A percentile compares a stretch with the other conserved stretches of the same genome.
phyloP scores from a whole-genome alignment of 495 filamentous ascomycete species.

The Tricharina praecox region DNA sequence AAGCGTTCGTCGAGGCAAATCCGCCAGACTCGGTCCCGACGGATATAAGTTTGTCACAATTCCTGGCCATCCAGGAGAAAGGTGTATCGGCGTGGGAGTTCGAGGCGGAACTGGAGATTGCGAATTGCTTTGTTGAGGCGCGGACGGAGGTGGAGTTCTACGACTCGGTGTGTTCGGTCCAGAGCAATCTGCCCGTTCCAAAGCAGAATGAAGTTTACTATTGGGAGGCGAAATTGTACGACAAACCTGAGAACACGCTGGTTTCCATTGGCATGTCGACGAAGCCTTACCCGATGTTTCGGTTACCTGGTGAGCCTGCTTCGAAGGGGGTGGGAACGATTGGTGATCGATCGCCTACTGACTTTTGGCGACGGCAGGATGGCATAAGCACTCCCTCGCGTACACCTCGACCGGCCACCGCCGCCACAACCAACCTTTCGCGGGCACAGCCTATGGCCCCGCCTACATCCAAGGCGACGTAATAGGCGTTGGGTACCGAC shows the following conservation, averaged over 20 bases:
- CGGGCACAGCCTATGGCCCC: conserved; percentile 60
- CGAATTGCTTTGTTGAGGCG: conserved; percentile 94
- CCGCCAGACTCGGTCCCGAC: conserved; percentile 90
- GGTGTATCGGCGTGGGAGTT: conserved; percentile 98
- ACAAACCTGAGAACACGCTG: conserved; percentile 75
- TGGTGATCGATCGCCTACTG: no score
- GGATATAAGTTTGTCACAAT: conserved; percentile 93
- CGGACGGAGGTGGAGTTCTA: conserved; percentile 98
- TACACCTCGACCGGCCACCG: conserved; percentile 77
- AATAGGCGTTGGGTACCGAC: conserved; percentile 87
- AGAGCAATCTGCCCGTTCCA: conserved; percentile 88
- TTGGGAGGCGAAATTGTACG: conserved; percentile 97
- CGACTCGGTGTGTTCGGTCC: conserved; percentile 90
- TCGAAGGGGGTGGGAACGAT: no score
- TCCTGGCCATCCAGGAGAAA: conserved; percentile 95
- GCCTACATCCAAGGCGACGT: conserved; percentile 81
- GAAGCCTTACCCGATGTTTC: conserved; percentile 89
- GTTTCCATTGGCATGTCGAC: conserved; percentile 85
- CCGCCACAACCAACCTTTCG: conserved; percentile 82
- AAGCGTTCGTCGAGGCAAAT: conserved; percentile 87
- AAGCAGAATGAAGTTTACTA: conserved; percentile 99
- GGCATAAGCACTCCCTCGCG: conserved; percentile 77
- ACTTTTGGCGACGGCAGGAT: no score
- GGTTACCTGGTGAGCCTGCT: conserved; percentile 62
- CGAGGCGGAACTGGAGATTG: conserved; percentile 92